phyloP scores from a whole-genome alignment of 2,329 filamentous ascomycete species.

The Biscogniauxia sp. region DNA sequence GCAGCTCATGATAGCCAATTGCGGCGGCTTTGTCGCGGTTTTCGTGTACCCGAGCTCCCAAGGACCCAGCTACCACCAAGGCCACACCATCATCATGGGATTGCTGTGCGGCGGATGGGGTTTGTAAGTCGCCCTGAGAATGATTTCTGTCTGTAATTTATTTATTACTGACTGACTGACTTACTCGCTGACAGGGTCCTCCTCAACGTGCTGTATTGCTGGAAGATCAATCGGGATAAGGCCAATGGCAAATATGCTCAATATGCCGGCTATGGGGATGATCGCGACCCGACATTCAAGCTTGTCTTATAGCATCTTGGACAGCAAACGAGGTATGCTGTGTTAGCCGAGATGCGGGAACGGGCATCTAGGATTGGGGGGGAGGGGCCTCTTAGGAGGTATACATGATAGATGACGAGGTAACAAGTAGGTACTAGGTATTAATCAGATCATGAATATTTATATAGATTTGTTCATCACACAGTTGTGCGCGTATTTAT shows the following conservation, averaged over 20 bases:
- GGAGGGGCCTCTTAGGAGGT: not conserved
- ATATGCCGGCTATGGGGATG: conserved; percentile 57
- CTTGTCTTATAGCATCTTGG: conserved; percentile 50
- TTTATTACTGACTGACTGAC: not conserved
- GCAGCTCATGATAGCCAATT: conserved; percentile 66
- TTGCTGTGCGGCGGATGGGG: conserved; percentile 63
- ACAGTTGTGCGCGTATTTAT: no score
- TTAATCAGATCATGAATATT: not conserved
- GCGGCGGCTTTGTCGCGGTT: conserved; percentile 63
- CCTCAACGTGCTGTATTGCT: conserved; percentile 59
- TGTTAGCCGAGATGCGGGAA: not conserved
- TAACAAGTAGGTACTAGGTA: not conserved
- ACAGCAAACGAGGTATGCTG: not conserved
- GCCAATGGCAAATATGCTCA: conserved; percentile 55
- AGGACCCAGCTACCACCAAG: conserved; percentile 56
- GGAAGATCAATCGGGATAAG: conserved; percentile 64
- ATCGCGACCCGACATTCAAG: conserved; percentile 60
- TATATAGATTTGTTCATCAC: not conserved
- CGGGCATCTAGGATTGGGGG: no score
- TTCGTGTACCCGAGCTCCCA: conserved; percentile 60
- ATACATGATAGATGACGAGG: not conserved
- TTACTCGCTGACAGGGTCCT: conserved; percentile 45
- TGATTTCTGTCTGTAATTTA: not conserved
- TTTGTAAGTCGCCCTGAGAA: conserved; percentile 46
- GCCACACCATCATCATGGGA: conserved; percentile 60